phyloP scores from a whole-genome alignment of 2,329 filamentous ascomycete species.

The Penicillium sp. region DNA sequence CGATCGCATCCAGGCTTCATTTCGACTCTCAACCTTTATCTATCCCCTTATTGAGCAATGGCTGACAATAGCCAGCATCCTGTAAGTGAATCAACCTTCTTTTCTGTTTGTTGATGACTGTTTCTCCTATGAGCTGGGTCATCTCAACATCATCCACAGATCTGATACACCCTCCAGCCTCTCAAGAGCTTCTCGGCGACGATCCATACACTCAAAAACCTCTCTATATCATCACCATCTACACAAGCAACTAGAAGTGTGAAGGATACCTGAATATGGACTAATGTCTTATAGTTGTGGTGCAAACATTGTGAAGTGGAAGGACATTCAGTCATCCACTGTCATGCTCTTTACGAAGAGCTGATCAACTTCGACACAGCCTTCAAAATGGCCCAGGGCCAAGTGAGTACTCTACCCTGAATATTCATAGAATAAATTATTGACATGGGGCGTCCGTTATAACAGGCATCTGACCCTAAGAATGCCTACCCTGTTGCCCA shows the following conservation, averaged over 20 bases:
- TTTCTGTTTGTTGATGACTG: not conserved
- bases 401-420: not conserved
- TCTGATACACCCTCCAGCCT: not conserved
- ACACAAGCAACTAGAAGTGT: not conserved
- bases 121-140: not conserved
- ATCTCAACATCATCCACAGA: not conserved
- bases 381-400: not conserved
- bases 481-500: not conserved
- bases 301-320: not conserved
- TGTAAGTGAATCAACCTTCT: not conserved
- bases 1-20: not conserved
- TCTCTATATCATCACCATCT: not conserved
- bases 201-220: not conserved
- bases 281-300: not conserved
- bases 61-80: not conserved
- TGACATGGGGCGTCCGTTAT: not conserved
- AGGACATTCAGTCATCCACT: not conserved
- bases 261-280: too few species aligned
- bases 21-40: not conserved
- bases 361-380: not conserved
- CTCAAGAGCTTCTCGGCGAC: not conserved
- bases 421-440: not conserved
- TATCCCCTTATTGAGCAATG: not conserved
- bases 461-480: not conserved
- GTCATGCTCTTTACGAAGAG: not conserved